Evolutionary conservation across 257 asterid species (phyloP).

Genomic region (Solanum ossicruentum): DNA sequence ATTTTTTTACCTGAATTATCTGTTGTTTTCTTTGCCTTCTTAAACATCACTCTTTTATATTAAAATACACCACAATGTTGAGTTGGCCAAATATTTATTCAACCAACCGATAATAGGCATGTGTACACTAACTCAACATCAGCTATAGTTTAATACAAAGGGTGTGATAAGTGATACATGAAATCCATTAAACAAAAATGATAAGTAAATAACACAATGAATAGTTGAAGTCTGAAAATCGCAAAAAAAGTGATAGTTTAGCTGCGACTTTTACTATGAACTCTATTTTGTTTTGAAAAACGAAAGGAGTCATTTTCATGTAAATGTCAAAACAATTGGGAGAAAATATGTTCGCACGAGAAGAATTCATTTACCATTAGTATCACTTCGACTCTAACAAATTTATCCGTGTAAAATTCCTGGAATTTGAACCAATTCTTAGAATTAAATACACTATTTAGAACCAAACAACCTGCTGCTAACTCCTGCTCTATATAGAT

Average conservation of each 20-base stretch:
- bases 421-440: background rate
- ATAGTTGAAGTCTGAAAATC: background rate
- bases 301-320: too few relatives aligned
- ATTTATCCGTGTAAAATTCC: background rate
- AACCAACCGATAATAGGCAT: background rate
- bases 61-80: background rate
- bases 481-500: slow-evolving; percentile 69
- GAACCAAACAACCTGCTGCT: slow-evolving; percentile 40
- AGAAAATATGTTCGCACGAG: background rate
- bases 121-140: background rate
- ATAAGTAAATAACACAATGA: background rate
- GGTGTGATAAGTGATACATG: background rate
- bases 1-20: background rate
- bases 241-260: background rate
- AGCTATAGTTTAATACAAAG: background rate
- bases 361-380: background rate
- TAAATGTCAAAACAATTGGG: background rate
- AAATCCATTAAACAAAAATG: background rate
- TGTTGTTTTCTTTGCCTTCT: background rate
- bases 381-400: background rate
- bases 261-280: background rate
- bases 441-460: background rate
- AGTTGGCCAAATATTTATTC: background rate
- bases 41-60: background rate
- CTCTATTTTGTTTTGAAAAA: background rate